Evolutionary conservation across 2,329 filamentous ascomycete genomes (phyloP), one percentile per base, ranked within the genome.

Genomic region (Curvularia verruculosa): DNA sequence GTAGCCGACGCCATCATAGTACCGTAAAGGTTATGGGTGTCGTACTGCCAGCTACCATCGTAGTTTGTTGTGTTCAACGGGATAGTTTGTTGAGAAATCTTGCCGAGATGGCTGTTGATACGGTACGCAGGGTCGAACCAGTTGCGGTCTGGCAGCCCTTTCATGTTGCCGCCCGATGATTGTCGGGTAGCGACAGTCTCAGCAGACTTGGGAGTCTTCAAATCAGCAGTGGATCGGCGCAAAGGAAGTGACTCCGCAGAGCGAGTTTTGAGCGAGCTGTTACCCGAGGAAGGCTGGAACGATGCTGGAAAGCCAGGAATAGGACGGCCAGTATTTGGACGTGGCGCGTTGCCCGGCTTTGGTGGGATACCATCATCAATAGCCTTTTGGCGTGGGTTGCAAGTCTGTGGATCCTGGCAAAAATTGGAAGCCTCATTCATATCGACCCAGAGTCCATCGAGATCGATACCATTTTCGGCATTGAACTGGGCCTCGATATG

Each of bases 1-100:
- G 88, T 89, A 4, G 84, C 79, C 18, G 81, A 76, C 1, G 87
- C 89, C 89, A 92, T 93, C 86, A 91, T 82, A 67, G 85, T 84
- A 1, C 90, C 90, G 72, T 90, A 92, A 1, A 92, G 75, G 65
- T 92, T 92, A 73, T 93, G 90, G 0, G 87, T 89, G 64, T 93
- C 90, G 69, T 90, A 91, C 73, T 90, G 85, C 19, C 81, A 80
- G 36, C 87, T 78, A 1, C 89, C 89, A 56, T 89, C 87, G 40
- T 85, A 81, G 71, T 91, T 89, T 8, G 87, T 82, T 8, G 91
- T 77, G 68, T 91, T 84, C 0, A 88, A 89, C 61, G 85, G 81
- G 51, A 91, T 84, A 0, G 89, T 82, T 46, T 68, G 68, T 54
- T 78, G 75, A 5, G 73, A 77, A 1, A 83, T 55, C 19, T 71